These are phyloP conservation scores for Pseudocercospora fuligena DNA, from an alignment of 2,329 filamentous ascomycete species.

Conservation along the genomic window DNA sequence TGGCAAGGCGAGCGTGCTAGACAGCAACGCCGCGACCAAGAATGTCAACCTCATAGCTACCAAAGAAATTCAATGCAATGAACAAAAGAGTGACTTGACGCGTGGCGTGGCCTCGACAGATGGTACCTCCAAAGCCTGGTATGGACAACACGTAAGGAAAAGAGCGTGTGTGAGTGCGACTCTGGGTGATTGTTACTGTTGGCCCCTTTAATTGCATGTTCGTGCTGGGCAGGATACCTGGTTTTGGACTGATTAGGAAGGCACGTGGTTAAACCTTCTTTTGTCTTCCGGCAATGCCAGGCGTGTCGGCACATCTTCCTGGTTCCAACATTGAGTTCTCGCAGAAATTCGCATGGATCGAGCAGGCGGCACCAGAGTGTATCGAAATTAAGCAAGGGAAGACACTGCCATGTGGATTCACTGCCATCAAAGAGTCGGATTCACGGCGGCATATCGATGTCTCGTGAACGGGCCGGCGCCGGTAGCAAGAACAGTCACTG, in stretches of 20 bases:
- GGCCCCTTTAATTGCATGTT: conserved; percentile 8
- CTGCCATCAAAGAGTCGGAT: background rate
- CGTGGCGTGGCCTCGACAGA: background rate
- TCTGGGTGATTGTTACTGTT: background rate
- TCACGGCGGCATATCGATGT: background rate
- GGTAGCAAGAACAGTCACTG: background rate
- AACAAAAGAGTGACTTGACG: conserved; percentile 1
- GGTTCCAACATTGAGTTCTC: background rate
- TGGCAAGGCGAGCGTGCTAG: conserved; percentile 2
- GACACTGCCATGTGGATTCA: background rate
- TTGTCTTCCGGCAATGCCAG: conserved; percentile 7
- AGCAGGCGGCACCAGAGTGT: background rate
- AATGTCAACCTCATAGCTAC: conserved; percentile 6
- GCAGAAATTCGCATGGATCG: background rate
- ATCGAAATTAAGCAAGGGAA: conserved; percentile 3
- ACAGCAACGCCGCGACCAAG: conserved; percentile 18
- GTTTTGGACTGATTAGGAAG: conserved; percentile 6
- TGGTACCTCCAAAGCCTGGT: background rate
- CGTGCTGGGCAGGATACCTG: conserved; percentile 5
- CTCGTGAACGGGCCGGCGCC: background rate
- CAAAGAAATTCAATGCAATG: background rate
- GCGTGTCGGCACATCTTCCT: background rate
- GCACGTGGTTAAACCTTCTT: conserved; percentile 12
- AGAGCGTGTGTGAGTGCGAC: conserved; percentile 1
- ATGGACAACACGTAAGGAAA: background rate